Evolutionary conservation across 2,329 filamentous ascomycete genomes (phyloP).

Genomic region (Colletotrichum cuscutae): DNA sequence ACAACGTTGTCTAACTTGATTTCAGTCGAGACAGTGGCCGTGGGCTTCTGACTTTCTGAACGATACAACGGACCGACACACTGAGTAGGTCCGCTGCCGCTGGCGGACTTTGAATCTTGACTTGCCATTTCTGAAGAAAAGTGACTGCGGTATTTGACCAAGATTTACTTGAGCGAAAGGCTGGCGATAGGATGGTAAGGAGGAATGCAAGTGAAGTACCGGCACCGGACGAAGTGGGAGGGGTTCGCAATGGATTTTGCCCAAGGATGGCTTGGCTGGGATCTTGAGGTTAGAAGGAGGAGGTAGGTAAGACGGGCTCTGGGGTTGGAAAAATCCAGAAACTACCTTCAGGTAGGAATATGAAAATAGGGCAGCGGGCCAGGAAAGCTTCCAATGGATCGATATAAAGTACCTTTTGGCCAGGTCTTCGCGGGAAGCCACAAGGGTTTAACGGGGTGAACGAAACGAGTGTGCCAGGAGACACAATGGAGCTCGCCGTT

Average conservation of each 20-base stretch:
- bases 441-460: not conserved
- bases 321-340: not conserved
- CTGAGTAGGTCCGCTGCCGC: conserved; percentile 55
- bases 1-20: conserved; percentile 88
- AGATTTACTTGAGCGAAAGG: not conserved
- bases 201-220: not conserved
- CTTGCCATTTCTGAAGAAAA: conserved; percentile 7
- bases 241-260: not conserved
- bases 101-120: conserved; percentile 20
- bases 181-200: not conserved
- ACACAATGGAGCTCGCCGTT: conserved; percentile 31
- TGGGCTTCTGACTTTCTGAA: conserved; percentile 80
- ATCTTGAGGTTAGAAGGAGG: not conserved
- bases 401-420: conserved; percentile 3
- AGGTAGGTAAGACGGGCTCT: not conserved
- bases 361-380: not conserved
- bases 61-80: conserved; percentile 85
- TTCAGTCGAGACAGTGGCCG: conserved; percentile 86
- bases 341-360: not conserved
- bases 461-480: conserved; percentile 15
- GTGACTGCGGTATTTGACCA: not conserved
- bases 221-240: not conserved
- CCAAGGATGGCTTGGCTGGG: not conserved
- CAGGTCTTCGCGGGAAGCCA: not conserved
- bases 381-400: not conserved